Evolutionary conservation across 164 flowering plant genomes (phyloP).

Genomic region (Magnolia kwangsiensis): DNA sequence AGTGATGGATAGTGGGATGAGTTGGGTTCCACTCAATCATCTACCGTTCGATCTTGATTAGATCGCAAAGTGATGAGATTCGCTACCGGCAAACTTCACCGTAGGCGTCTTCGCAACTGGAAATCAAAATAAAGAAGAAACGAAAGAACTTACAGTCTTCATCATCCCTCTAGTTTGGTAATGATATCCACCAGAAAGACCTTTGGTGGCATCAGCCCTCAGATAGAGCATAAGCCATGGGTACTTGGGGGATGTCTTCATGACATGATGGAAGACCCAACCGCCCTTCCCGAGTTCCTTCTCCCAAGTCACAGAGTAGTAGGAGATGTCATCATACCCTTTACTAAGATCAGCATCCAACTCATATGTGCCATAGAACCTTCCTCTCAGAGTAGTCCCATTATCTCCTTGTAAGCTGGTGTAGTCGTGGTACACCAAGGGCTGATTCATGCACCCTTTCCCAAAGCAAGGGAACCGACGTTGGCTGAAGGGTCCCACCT

Average conservation of each 20-base stretch:
- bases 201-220: constrained; percentile 57
- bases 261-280: constrained; percentile 56
- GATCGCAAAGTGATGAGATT: too few species aligned
- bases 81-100: too few species aligned
- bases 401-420: constrained; percentile 32
- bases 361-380: constrained; percentile 68
- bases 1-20: neutral
- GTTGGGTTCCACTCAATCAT: neutral
- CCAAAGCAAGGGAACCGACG: constrained; percentile 69
- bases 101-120: too few species aligned
- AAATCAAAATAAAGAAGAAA: too few species aligned
- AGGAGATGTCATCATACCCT: constrained; percentile 34
- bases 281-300: constrained; percentile 58
- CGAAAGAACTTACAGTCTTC: constrained; percentile 45
- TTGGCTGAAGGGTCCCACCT: constrained; percentile 37
- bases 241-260: constrained; percentile 64
- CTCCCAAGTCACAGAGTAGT: constrained; percentile 52
- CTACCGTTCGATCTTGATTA: too few species aligned
- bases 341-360: constrained; percentile 31
- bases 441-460: constrained; percentile 73
- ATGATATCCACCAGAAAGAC: constrained; percentile 71
- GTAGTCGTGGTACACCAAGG: constrained; percentile 47
- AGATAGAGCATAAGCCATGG: constrained; percentile 83
- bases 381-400: constrained; percentile 33
- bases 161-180: constrained; percentile 57